Conservation (phyloP, 2,329 filamentous ascomycete genomes). For the Ceratocystis smalleyi region DNA sequence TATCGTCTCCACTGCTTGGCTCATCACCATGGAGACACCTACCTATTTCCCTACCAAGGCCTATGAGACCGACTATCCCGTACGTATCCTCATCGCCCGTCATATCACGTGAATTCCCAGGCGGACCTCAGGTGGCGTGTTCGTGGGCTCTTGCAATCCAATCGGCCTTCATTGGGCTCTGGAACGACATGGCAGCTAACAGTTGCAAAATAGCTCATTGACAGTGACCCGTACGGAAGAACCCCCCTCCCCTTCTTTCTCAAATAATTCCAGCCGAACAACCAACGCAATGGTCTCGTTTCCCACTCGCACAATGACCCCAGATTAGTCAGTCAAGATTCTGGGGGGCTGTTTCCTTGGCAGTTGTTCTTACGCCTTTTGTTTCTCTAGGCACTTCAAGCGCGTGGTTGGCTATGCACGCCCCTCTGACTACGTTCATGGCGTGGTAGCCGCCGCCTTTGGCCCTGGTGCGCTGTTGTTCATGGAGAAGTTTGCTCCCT, state of each 20-base stretch:
- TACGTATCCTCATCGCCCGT: slow-evolving; percentile 35
- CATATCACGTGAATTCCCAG: slow-evolving; percentile 17
- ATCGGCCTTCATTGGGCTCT: not conserved
- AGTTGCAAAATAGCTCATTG: slow-evolving; percentile 60
- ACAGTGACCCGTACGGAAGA: slow-evolving; percentile 80
- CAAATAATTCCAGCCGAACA: not conserved
- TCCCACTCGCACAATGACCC: no score
- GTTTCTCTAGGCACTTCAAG: slow-evolving; percentile 60
- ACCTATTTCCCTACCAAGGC: slow-evolving; percentile 43
- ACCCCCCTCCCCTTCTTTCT: not conserved
- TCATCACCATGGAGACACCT: slow-evolving; percentile 14
- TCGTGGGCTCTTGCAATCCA: not conserved
- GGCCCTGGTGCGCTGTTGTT: slow-evolving; percentile 59
- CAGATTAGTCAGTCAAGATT: no score
- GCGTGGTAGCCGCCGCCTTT: slow-evolving; percentile 49
- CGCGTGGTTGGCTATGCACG: slow-evolving; percentile 81
- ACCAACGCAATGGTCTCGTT: not conserved
- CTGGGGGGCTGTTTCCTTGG: no score
- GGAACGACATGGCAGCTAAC: slow-evolving; percentile 8
- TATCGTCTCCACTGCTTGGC: not conserved
- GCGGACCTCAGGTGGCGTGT: not conserved
- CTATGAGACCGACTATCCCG: slow-evolving; percentile 70
- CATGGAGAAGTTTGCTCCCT: slow-evolving; percentile 75
- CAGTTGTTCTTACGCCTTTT: no score
- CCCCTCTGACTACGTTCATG: slow-evolving; percentile 64